Evolutionary conservation across 441 rosid genomes (phyloP).

Genomic region (Erodium moschatum): DNA sequence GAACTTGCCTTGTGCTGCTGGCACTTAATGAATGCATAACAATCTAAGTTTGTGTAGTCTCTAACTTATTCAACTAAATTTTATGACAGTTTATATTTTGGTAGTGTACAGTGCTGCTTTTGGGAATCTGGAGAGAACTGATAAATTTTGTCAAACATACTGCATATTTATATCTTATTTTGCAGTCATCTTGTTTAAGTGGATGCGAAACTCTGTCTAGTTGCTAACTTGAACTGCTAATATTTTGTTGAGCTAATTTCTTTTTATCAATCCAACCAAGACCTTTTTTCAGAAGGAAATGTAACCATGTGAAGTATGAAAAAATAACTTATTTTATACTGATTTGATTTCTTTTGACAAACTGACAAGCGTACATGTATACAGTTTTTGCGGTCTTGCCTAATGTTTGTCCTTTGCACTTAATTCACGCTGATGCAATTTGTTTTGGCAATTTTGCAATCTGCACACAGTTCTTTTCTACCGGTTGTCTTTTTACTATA

Average conservation of each 20-base stretch:
- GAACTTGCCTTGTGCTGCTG: conserved; percentile 3
- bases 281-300: neutral
- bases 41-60: neutral
- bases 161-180: conserved; percentile 2
- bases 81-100: neutral
- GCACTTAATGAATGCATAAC: neutral
- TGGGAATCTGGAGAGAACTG: neutral
- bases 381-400: neutral
- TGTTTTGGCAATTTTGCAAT: conserved; percentile 6
- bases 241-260: neutral
- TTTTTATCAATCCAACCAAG: neutral
- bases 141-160: neutral
- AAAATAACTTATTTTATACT: neutral
- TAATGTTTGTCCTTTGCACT: neutral
- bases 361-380: neutral
- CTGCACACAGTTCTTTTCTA: neutral
- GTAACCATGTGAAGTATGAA: neutral
- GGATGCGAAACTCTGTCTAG: neutral
- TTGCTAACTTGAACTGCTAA: neutral
- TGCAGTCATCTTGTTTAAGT: conserved; percentile 6
- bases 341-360: neutral
- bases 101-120: neutral
- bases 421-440: neutral
- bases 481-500: conserved; percentile 7
- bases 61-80: neutral